These are phyloP conservation scores for Melastoma malabathricum DNA, from an alignment of 345 rosid species.

Conservation along the genomic window DNA sequence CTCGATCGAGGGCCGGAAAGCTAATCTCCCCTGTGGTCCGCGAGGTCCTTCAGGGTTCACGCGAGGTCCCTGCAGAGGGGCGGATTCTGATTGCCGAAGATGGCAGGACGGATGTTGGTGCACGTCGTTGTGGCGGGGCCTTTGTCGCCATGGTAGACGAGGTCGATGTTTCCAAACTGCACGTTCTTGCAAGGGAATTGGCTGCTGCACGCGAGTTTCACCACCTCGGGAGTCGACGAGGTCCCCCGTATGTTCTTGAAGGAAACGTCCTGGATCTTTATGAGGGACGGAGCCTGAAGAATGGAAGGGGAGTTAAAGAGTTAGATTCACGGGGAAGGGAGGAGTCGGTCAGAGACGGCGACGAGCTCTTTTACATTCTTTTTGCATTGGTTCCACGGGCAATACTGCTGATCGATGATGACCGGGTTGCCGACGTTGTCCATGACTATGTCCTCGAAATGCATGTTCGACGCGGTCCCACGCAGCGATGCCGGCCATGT, in stretches of 20 bases:
- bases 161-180: slow-evolving; percentile 4
- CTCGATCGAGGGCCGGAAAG: too few species aligned
- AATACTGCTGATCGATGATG: slow-evolving; percentile 36
- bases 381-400: slow-evolving; percentile 27
- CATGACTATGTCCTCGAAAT: slow-evolving; percentile 40
- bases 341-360: too few species aligned
- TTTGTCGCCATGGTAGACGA: slow-evolving; percentile 2
- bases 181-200: slow-evolving; percentile 16
- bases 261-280: slow-evolving; percentile 19
- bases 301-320: not conserved
- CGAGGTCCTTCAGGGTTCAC: not conserved
- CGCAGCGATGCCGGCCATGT: slow-evolving; percentile 34
- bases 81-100: slow-evolving; percentile 14
- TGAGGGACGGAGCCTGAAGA: slow-evolving; percentile 4
- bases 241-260: slow-evolving; percentile 39
- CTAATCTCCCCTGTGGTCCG: not conserved
- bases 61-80: slow-evolving; percentile 1
- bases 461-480: slow-evolving; percentile 20
- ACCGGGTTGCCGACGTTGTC: slow-evolving; percentile 35
- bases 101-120: slow-evolving; percentile 5
- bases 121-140: slow-evolving; percentile 6
- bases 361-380: slow-evolving; percentile 13
- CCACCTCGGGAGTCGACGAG: slow-evolving; percentile 23
- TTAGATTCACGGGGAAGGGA: too few species aligned
- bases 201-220: slow-evolving; percentile 31